These are phyloP conservation scores for Brassica cretica DNA, from an alignment of 345 rosid species.

Conservation along the genomic window DNA sequence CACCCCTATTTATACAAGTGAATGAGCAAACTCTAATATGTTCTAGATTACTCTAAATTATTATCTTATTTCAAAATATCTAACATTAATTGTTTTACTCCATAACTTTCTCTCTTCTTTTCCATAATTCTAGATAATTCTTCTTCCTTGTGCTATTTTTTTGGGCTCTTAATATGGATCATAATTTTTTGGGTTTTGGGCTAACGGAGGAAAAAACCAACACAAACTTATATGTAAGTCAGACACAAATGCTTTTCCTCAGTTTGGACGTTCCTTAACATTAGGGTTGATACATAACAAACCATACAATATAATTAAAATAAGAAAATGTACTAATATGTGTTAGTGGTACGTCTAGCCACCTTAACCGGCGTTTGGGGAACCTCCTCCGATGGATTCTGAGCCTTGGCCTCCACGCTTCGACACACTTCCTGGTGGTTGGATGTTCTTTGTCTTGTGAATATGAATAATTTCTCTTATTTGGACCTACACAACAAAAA, in stretches of 20 bases:
- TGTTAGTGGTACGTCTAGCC: background rate
- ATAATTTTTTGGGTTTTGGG: too few relatives aligned
- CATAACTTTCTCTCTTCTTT: too few relatives aligned
- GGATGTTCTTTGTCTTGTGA: constrained; percentile 19
- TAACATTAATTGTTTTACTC: too few relatives aligned
- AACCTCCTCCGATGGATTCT: constrained; percentile 6
- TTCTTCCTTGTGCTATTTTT: too few relatives aligned
- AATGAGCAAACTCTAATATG: too few relatives aligned
- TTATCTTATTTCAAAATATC: too few relatives aligned
- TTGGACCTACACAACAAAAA: background rate
- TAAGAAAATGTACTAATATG: background rate
- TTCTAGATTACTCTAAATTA: too few relatives aligned
- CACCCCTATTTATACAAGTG: too few relatives aligned
- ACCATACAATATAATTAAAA: background rate
- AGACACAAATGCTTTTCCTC: constrained; percentile 1
- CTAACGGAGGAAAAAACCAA: too few relatives aligned
- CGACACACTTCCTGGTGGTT: constrained; percentile 19
- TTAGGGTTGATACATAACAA: background rate
- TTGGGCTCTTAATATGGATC: too few relatives aligned
- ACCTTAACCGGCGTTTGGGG: background rate
- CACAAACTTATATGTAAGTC: constrained; percentile 18
- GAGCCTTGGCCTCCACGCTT: constrained; percentile 17
- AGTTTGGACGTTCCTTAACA: background rate
- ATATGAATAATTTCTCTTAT: constrained; percentile 13
- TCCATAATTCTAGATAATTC: too few relatives aligned